Percentiles rank a stretch among this genome's conserved stretches.
These are phyloP conservation scores for Nitzschia sp. DNA, from an alignment of 108 stramenopile species.

Conservation along the genomic window DNA sequence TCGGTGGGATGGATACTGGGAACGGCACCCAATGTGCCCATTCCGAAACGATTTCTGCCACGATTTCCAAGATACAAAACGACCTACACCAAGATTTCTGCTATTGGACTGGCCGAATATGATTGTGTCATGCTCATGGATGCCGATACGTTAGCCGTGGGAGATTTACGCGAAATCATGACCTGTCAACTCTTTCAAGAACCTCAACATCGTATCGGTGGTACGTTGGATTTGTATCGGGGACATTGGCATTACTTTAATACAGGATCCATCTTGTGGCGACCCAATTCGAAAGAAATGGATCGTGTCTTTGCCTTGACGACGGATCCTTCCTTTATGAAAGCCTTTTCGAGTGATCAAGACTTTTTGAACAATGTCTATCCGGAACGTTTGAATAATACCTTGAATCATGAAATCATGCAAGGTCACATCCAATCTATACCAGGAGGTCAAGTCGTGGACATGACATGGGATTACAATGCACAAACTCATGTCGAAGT, in stretches of 20 bases:
- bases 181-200: conserved; percentile 27
- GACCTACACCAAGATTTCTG: conserved; percentile 36
- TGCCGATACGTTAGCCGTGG: conserved; percentile 36
- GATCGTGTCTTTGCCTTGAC: conserved; percentile 34
- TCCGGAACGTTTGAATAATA: conserved; percentile 35
- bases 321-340: conserved; percentile 28
- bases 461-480: conserved; percentile 40
- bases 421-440: conserved; percentile 3
- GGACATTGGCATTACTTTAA: conserved; percentile 31
- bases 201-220: conserved; percentile 29
- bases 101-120: conserved; percentile 40
- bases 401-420: conserved; percentile 21
- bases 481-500: conserved; percentile 47
- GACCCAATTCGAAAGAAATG: conserved; percentile 26
- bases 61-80: conserved; percentile 37
- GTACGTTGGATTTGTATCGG: conserved; percentile 27
- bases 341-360: conserved; percentile 34
- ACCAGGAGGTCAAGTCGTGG: conserved; percentile 15
- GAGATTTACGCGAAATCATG: conserved; percentile 34
- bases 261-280: conserved; percentile 38
- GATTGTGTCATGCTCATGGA: conserved; percentile 42
- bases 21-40: conserved; percentile 29
- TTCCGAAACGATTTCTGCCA: conserved; percentile 21
- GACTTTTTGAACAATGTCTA: conserved; percentile 41
- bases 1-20: conserved; percentile 45